phyloP scores from a whole-genome alignment of 306 rosid genomes.

The Luffa acutangula region DNA sequence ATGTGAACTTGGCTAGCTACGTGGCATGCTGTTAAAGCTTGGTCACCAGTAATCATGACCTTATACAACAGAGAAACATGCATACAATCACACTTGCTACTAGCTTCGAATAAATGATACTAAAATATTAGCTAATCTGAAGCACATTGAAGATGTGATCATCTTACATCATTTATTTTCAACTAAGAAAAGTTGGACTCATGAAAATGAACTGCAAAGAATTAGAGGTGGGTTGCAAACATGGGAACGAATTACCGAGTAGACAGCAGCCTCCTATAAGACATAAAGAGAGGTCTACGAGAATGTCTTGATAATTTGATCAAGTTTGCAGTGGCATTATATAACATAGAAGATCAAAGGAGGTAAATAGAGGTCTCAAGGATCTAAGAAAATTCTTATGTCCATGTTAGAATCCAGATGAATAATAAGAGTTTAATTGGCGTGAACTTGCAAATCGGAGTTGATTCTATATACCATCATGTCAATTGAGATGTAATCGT shows the following conservation, averaged over 20 bases:
- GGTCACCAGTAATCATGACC: slow-evolving; percentile 99
- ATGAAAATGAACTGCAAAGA: not conserved
- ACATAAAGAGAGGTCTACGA: not conserved
- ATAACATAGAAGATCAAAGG: not conserved
- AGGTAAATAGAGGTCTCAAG: not conserved
- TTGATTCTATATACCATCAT: not conserved
- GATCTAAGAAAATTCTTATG: not conserved
- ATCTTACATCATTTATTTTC: not conserved
- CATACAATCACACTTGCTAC: not conserved
- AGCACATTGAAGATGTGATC: not conserved
- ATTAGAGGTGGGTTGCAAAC: not conserved
- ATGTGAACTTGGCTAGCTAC: slow-evolving; percentile 97
- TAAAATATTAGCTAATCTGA: not conserved
- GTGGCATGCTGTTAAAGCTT: slow-evolving; percentile 99
- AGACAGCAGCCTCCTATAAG: not conserved
- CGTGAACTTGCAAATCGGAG: not conserved
- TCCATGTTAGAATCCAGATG: not conserved
- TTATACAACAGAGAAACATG: slow-evolving; percentile 11
- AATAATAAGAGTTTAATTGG: no score
- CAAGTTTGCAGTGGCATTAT: not conserved
- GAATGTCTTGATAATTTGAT: not conserved
- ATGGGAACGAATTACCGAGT: not conserved
- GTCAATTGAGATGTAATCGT: not conserved
- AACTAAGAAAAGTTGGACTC: not conserved
- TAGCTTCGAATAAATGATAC: not conserved